Base-by-base conservation (phyloP, 371 early-diverging fungal genomes). In the Mortierella sp. region DNA sequence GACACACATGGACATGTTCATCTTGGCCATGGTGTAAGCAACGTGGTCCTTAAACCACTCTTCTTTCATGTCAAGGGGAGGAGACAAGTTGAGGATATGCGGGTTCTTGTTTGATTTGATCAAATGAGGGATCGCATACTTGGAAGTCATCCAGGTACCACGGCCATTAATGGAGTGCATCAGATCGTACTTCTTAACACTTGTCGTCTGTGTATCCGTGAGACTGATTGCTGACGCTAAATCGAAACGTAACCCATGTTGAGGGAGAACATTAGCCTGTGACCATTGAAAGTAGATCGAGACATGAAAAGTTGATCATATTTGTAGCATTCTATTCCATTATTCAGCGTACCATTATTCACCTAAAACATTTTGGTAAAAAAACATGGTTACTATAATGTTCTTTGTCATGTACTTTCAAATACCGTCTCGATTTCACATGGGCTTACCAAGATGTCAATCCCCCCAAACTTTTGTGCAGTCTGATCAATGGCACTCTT, bases 151-250 rank as follows among this genome's bases (percentile, higher is more conserved):
- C 91, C 92, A 96, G 28, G 95, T 94, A 5, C 96, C 96, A 37
- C 96, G 88, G 5, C 90, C 89, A 75, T 96, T 95, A 85, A 96
- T 88, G 55, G 84, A 78, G 83, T 93, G 89, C 96, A 96, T 95
- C 76, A 95, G 84, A 77, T 95, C 95, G 62, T 90, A 94, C 83
- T 88, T 91, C 80, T 94, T 95, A 62, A 90, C 78, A 5, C 87
- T 61, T 0, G 93, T 93, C 20, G 79, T 76, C 65, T 85, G 85
- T 0, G 94, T 94, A 66, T 89, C 77, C 16, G 91, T 92, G 70
- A 94, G 79, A 62, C 85, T 84, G 75, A 96, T 95, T 1, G 96
- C 96, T 30, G 91, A 90, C 1, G 93, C 87, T 86, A 74, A 55
- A 24, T 3, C 8, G 8, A 24, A 54, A 30, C 16, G 47, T 40